phyloP scores from a whole-genome alignment of 345 rosid species.

The Trapa incisa region DNA sequence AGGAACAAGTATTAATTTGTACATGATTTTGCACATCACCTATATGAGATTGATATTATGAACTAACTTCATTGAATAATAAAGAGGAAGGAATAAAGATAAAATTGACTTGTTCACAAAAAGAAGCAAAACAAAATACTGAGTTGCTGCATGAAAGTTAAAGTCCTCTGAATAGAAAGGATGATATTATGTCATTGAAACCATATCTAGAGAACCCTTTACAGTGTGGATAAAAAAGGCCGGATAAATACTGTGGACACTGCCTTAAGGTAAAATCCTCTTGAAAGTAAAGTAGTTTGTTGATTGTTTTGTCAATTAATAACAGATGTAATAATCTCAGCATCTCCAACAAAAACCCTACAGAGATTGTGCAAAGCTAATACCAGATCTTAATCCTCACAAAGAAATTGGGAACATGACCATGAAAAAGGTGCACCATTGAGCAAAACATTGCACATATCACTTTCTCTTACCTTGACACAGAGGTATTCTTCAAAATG shows the following conservation, averaged over 20 bases:
- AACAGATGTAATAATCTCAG: neutral
- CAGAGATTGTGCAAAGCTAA: neutral
- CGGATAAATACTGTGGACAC: neutral
- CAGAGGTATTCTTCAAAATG: slow-evolving; percentile 72
- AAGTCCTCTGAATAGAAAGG: neutral
- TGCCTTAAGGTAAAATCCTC: neutral
- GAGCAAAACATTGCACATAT: neutral
- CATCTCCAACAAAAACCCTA: neutral
- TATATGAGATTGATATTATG: no score
- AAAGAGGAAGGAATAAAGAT: neutral
- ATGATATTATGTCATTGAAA: neutral
- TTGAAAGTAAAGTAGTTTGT: neutral
- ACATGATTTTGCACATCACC: no score
- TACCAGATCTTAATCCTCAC: neutral
- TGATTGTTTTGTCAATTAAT: neutral
- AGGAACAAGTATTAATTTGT: neutral
- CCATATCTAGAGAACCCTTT: neutral
- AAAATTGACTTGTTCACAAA: neutral
- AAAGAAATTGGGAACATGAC: neutral
- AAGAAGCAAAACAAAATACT: neutral
- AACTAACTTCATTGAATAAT: no score
- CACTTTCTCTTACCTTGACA: slow-evolving; percentile 48
- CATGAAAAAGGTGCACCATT: neutral
- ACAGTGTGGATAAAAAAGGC: neutral
- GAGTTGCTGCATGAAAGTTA: neutral